phyloP scores from a whole-genome alignment of 805 yeast species.

The Saccharomycopsis malanga region DNA sequence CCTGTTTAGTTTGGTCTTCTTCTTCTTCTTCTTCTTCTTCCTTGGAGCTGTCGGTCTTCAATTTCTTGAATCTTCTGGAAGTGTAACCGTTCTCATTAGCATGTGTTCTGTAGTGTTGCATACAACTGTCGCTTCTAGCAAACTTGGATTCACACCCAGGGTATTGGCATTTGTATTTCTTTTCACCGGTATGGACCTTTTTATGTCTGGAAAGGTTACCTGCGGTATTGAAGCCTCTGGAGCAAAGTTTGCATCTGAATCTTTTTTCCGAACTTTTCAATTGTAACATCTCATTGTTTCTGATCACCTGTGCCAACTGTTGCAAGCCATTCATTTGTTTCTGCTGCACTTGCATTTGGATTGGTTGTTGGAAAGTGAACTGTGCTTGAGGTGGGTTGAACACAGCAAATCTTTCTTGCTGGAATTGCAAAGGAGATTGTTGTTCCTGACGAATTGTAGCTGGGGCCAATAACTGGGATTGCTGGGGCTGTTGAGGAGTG shows the following conservation, averaged over 20 bases:
- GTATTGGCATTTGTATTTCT: constrained; percentile 61
- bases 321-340: constrained; percentile 1
- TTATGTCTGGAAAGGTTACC: constrained; percentile 71
- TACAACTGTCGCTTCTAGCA: constrained; percentile 22
- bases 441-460: not conserved
- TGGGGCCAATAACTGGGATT: not conserved
- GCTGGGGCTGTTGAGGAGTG: constrained; percentile 2
- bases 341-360: not conserved
- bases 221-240: constrained; percentile 56
- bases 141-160: constrained; percentile 33
- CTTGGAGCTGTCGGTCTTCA: constrained; percentile 2
- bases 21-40: constrained; percentile 3
- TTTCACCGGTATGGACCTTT: constrained; percentile 70
- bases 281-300: constrained; percentile 2
- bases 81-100: constrained; percentile 22
- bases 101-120: constrained; percentile 23
- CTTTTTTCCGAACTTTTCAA: constrained; percentile 12
- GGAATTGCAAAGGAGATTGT: constrained; percentile 11
- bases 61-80: constrained; percentile 21
- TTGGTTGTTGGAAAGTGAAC: constrained; percentile 3
- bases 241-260: constrained; percentile 30
- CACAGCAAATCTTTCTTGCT: constrained; percentile 14
- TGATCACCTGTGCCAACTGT: constrained; percentile 9
- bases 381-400: not conserved
- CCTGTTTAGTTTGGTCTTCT: constrained; percentile 5